These are phyloP conservation scores for Candida easanensis DNA, from an alignment of 805 yeast species.

Conservation along the genomic window DNA sequence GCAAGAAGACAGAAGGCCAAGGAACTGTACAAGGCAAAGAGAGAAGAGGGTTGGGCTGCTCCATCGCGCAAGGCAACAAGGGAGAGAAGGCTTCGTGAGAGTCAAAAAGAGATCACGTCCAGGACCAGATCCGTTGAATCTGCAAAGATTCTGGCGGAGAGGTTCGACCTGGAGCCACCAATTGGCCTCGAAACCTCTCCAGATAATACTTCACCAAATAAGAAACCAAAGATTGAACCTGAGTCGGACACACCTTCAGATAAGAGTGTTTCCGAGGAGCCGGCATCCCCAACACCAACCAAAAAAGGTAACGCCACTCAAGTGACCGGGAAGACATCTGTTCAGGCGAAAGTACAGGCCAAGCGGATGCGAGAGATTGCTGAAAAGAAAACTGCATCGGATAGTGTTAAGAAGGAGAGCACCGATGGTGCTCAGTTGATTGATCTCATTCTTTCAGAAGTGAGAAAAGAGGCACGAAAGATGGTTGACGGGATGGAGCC, in stretches of 20 bases:
- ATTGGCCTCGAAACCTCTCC: not conserved
- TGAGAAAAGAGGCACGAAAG: no score
- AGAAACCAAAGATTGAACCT: no score
- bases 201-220: not conserved
- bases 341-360: no score
- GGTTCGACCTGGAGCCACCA: not conserved
- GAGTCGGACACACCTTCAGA: no score
- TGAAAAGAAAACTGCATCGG: no score
- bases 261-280: no score
- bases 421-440: no score
- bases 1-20: conserved; percentile 3
- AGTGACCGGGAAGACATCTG: not conserved
- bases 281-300: not conserved
- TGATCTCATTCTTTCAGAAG: no score
- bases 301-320: not conserved
- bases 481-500: no score
- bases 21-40: conserved; percentile 3
- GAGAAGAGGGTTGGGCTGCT: not conserved
- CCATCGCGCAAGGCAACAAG: not conserved
- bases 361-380: no score
- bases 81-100: not conserved
- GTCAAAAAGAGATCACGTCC: not conserved
- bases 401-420: no score
- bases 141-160: not conserved
- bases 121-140: not conserved